Percentiles rank a stretch among this genome's conserved stretches.
These are phyloP conservation scores for Yamadazyma spencermartinsiae DNA, from an alignment of 1,139 yeast genomes.

Conservation along the genomic window DNA sequence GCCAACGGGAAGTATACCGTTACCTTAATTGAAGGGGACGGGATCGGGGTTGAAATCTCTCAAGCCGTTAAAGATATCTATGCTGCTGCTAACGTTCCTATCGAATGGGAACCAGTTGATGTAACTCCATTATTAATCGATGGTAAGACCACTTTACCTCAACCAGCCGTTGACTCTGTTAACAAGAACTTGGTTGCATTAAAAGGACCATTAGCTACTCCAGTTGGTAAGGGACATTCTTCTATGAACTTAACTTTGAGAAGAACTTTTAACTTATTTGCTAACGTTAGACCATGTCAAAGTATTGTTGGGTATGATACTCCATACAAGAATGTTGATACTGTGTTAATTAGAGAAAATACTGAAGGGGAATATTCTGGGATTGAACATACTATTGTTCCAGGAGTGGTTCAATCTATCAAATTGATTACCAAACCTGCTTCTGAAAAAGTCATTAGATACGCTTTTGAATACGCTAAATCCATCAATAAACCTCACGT, in stretches of 20 bases:
- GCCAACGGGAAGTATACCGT: conserved; percentile 80
- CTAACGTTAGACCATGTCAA: conserved; percentile 97
- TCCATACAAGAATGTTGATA: conserved; percentile 90
- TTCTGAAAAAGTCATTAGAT: conserved; percentile 92
- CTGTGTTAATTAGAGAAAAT: conserved; percentile 96
- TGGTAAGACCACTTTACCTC: conserved; percentile 94
- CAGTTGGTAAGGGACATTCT: conserved; percentile 98
- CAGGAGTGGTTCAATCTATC: conserved; percentile 98
- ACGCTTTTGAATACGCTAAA: conserved; percentile 95
- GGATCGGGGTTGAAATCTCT: conserved; percentile 95
- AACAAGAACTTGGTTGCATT: conserved; percentile 91
- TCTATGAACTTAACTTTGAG: conserved; percentile 96
- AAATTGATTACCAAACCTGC: conserved; percentile 96
- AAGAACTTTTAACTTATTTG: conserved; percentile 93
- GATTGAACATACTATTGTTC: conserved; percentile 95
- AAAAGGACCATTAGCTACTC: conserved; percentile 98
- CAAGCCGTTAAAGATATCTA: conserved; percentile 89
- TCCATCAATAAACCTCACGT: conserved; percentile 87
- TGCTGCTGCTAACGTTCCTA: conserved; percentile 90
- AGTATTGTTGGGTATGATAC: conserved; percentile 92
- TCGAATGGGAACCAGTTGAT: conserved; percentile 96
- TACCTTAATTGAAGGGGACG: conserved; percentile 97
- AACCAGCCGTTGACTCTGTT: conserved; percentile 88
- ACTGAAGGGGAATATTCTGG: conserved; percentile 99
- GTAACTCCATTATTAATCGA: conserved; percentile 91